Conservation (phyloP, 2,329 filamentous ascomycete species). For the Westerdykella ornata region DNA sequence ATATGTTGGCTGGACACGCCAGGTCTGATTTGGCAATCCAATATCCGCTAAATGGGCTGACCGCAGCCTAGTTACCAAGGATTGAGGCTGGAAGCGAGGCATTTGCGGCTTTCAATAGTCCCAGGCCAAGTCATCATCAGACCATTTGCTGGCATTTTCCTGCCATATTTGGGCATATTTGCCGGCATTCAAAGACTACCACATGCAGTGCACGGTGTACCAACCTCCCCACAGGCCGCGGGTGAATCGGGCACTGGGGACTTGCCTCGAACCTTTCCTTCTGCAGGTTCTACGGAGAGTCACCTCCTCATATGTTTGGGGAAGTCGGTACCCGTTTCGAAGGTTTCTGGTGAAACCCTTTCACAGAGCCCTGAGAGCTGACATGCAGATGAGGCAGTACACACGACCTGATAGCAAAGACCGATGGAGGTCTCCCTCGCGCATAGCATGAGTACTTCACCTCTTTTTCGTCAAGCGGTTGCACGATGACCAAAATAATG, state of each 20-base stretch:
- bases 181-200: conserved; percentile 18
- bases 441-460: neutral
- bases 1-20: conserved; percentile 1
- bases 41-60: conserved; percentile 15
- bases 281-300: conserved; percentile 1
- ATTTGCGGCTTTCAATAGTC: conserved; percentile 14
- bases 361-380: neutral
- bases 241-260: conserved; percentile 1
- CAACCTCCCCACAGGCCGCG: conserved; percentile 5
- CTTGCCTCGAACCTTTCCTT: conserved; percentile 1
- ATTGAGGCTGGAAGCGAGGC: conserved; percentile 27
- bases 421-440: neutral
- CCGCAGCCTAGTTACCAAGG: conserved; percentile 26
- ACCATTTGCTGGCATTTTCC: conserved; percentile 25
- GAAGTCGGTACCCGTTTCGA: conserved; percentile 2
- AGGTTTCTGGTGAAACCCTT: neutral
- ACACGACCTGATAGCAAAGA: neutral
- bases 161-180: conserved; percentile 19
- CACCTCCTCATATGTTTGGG: conserved; percentile 1
- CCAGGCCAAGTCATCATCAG: conserved; percentile 12
- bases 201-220: conserved; percentile 17
- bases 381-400: neutral
- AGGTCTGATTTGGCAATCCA: conserved; percentile 4
- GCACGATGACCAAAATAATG: conserved; percentile 21
- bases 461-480: conserved; percentile 21